These are phyloP conservation scores for Eleusine indica DNA, from an alignment of 176 grass and related monocot genomes.

Conservation along the genomic window DNA sequence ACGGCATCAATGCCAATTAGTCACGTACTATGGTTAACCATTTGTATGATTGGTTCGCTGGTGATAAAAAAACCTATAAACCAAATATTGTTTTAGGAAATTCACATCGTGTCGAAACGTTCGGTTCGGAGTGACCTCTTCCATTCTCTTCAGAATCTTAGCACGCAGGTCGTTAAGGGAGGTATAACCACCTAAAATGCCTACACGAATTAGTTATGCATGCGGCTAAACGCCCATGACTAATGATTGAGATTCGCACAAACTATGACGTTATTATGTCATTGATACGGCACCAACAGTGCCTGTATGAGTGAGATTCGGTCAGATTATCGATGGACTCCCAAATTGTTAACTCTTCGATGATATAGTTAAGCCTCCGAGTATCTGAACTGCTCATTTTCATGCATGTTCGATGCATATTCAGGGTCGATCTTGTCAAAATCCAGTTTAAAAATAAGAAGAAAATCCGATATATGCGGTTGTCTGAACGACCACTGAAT, in stretches of 20 bases:
- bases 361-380: not conserved
- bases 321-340: constrained; percentile 21
- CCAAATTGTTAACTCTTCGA: constrained; percentile 8
- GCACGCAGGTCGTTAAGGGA: constrained; percentile 34
- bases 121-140: not conserved
- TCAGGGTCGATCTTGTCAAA: not conserved
- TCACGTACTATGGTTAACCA: not conserved
- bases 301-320: constrained; percentile 39
- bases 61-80: not conserved
- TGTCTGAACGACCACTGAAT: not conserved
- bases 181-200: constrained; percentile 47
- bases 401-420: constrained; percentile 1
- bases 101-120: not conserved
- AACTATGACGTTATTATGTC: constrained; percentile 18
- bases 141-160: constrained; percentile 23
- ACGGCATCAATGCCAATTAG: not conserved
- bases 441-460: constrained; percentile 12
- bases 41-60: not conserved
- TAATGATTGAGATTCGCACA: constrained; percentile 1
- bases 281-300: constrained; percentile 39
- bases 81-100: not conserved
- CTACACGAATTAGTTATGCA: not conserved
- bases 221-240: constrained; percentile 16
- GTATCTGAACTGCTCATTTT: constrained; percentile 38
- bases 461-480: not conserved